Percentiles rank a stretch among this genome's conserved stretches.
Evolutionary conservation across 306 rosid species (phyloP).

Genomic region (Comarum palustre): DNA sequence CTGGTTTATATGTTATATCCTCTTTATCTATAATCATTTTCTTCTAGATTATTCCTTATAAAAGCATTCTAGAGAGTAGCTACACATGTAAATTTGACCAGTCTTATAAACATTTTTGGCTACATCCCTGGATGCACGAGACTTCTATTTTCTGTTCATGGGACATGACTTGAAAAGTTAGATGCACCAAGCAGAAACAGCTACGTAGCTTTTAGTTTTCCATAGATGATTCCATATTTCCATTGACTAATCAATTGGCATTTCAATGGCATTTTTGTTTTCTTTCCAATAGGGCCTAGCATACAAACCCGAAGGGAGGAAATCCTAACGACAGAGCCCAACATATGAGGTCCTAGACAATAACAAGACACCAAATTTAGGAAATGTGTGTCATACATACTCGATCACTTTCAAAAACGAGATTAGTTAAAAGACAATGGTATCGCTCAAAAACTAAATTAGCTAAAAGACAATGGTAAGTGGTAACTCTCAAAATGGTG

Average conservation of each 20-base stretch:
- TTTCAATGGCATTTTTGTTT: neutral
- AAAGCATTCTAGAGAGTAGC: too few species aligned
- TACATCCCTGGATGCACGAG: neutral
- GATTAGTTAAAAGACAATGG: neutral
- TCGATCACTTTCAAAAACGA: neutral
- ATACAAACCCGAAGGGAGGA: neutral
- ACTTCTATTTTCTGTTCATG: neutral
- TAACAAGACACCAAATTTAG: neutral
- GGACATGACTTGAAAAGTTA: neutral
- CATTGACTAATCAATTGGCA: neutral
- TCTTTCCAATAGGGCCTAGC: neutral
- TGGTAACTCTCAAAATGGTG: neutral
- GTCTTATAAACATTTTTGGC: too few species aligned
- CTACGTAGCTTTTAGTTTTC: neutral
- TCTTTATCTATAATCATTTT: too few species aligned
- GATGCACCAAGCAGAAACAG: slow-evolving; percentile 1
- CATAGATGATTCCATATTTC: neutral
- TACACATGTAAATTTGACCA: too few species aligned
- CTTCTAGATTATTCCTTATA: too few species aligned
- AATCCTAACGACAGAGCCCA: too few species aligned
- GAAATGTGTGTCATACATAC: neutral
- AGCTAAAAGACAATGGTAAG: too few species aligned
- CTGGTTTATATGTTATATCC: too few species aligned
- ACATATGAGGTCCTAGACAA: neutral
- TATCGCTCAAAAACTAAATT: neutral